Evolutionary conservation across 1,139 yeast genomes (phyloP).

Genomic region (Candida smagusa): DNA sequence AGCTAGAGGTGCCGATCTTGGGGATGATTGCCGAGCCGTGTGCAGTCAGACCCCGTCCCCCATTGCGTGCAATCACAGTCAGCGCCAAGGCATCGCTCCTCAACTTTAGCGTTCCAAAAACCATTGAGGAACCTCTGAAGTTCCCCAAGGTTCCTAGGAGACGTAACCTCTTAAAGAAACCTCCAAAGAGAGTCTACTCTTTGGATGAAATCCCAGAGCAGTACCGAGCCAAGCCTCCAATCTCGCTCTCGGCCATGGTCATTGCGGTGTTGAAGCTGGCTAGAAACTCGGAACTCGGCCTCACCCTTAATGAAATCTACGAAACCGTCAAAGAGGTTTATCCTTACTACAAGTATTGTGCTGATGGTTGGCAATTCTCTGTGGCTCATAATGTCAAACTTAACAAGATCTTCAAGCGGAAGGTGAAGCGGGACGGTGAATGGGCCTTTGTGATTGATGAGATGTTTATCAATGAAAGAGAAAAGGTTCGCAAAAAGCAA

Average conservation of each 20-base stretch:
- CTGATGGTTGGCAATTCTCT: conserved; percentile 97
- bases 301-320: conserved; percentile 82
- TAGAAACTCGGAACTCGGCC: conserved; percentile 52
- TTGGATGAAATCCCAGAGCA: conserved; percentile 84
- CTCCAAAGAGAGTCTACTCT: conserved; percentile 58
- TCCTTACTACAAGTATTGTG: conserved; percentile 90
- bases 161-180: conserved; percentile 29
- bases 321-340: conserved; percentile 81
- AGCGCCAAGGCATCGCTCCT: conserved; percentile 20
- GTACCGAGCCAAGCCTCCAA: conserved; percentile 76
- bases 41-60: conserved; percentile 16
- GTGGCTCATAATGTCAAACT: conserved; percentile 85
- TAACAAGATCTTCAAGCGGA: conserved; percentile 78
- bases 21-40: conserved; percentile 21
- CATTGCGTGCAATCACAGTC: conserved; percentile 26
- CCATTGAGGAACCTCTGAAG: conserved; percentile 30
- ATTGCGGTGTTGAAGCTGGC: conserved; percentile 73
- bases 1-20: conserved; percentile 34
- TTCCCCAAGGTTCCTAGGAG: conserved; percentile 49
- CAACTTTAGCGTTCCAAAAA: conserved; percentile 33
- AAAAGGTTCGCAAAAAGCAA: conserved; percentile 67
- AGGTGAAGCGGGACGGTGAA: conserved; percentile 72
- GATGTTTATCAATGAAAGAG: conserved; percentile 76
- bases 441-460: conserved; percentile 94
- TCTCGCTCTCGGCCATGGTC: conserved; percentile 75